phyloP scores from a whole-genome alignment of 73 alveolate species.

The Tetrahymena thermophila region DNA sequence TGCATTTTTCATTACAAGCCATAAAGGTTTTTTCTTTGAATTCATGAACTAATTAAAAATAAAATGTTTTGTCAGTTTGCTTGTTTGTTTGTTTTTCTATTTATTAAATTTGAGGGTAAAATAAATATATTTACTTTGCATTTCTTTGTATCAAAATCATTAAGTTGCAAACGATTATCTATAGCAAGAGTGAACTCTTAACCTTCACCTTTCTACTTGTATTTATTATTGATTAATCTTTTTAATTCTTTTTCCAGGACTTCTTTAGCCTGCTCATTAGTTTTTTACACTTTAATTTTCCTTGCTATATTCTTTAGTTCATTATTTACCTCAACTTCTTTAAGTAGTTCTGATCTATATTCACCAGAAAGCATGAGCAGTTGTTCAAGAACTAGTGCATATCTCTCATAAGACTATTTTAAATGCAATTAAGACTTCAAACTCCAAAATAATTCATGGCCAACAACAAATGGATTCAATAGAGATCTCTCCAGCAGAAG shows the following conservation, averaged over 20 bases:
- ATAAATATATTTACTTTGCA: slow-evolving; percentile 4
- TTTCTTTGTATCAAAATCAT: slow-evolving; percentile 47
- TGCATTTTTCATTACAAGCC: slow-evolving; percentile 25
- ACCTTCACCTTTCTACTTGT: not conserved
- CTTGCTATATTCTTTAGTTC: slow-evolving; percentile 33
- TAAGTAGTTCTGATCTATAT: slow-evolving; percentile 55
- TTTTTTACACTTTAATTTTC: not conserved
- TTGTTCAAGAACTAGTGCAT: slow-evolving; percentile 58
- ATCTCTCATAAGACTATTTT: slow-evolving; percentile 70
- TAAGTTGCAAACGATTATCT: slow-evolving; percentile 1
- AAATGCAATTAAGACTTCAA: slow-evolving; percentile 56
- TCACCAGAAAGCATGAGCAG: slow-evolving; percentile 70
- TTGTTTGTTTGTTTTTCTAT: not conserved
- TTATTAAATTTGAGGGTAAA: slow-evolving; percentile 26
- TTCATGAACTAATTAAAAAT: slow-evolving; percentile 9
- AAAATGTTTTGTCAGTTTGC: slow-evolving; percentile 44
- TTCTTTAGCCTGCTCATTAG: not conserved
- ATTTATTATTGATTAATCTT: not conserved
- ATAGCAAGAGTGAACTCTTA: not conserved
- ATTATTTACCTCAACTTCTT: slow-evolving; percentile 23
- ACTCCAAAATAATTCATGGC: slow-evolving; percentile 91
- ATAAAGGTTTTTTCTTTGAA: slow-evolving; percentile 39
- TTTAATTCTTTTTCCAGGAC: not conserved
- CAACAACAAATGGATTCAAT: slow-evolving; percentile 87
- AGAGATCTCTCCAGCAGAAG: slow-evolving; percentile 82